A percentile compares a stretch with the other conserved stretches of the same genome.
These are phyloP conservation scores for Puya raimondii DNA, from an alignment of 176 grass and related monocot genomes.

Conservation along the genomic window DNA sequence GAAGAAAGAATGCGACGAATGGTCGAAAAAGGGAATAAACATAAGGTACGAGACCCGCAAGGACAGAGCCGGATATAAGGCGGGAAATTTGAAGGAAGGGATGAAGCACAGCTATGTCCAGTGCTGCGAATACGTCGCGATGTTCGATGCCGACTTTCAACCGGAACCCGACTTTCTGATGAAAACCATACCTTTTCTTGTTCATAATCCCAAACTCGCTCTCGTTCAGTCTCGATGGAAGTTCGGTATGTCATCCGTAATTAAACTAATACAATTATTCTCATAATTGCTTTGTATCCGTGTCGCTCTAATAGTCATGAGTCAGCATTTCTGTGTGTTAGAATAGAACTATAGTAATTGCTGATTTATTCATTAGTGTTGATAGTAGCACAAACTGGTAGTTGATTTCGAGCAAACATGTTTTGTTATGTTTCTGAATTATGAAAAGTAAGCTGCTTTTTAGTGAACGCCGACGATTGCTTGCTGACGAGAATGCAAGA, in stretches of 20 bases:
- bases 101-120: slow-evolving; percentile 52
- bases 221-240: slow-evolving; percentile 82
- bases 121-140: slow-evolving; percentile 54
- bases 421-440: not conserved
- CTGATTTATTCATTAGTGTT: not conserved
- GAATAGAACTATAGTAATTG: too few relatives aligned
- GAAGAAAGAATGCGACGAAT: slow-evolving; percentile 48
- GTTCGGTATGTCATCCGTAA: slow-evolving; percentile 38
- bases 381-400: not conserved
- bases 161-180: slow-evolving; percentile 58
- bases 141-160: slow-evolving; percentile 89
- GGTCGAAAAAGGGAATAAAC: slow-evolving; percentile 41
- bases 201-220: slow-evolving; percentile 45
- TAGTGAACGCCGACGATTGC: slow-evolving; percentile 80
- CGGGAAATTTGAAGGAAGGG: slow-evolving; percentile 60
- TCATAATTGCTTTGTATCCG: not conserved
- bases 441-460: slow-evolving; percentile 35
- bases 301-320: not conserved
- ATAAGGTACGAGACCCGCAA: slow-evolving; percentile 50
- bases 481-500: slow-evolving; percentile 80
- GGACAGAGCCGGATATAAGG: slow-evolving; percentile 63
- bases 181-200: slow-evolving; percentile 55
- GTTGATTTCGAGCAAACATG: not conserved
- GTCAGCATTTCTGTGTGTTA: too few relatives aligned
- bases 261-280: not conserved